Evolutionary conservation across 2,329 filamentous ascomycete species (phyloP).

Genomic region (Penicillium sp.): DNA sequence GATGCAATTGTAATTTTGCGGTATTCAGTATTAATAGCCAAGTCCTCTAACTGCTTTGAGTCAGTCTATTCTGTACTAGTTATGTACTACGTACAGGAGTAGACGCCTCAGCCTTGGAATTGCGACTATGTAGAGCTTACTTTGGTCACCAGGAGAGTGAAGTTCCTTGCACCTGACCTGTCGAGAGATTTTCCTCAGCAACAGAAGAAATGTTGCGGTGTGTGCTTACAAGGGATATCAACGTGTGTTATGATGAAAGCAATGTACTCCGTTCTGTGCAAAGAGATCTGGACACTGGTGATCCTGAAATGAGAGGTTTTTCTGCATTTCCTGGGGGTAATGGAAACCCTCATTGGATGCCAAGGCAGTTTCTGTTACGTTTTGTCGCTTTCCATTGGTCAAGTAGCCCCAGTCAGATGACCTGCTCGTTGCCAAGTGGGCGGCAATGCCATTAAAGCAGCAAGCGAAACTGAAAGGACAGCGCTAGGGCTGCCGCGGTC

Average conservation of each 20-base stretch:
- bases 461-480: slow-evolving; percentile 1
- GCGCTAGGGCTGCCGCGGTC: slow-evolving; percentile 3
- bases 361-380: slow-evolving; percentile 39
- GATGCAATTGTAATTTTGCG: slow-evolving; percentile 6
- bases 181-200: not conserved
- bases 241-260: not conserved
- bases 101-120: too few relatives aligned
- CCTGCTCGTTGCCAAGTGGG: slow-evolving; percentile 9
- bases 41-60: too few relatives aligned
- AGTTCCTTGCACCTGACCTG: slow-evolving; percentile 4
- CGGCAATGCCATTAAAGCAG: slow-evolving; percentile 19
- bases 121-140: too few relatives aligned
- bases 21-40: not conserved
- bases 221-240: slow-evolving; percentile 4
- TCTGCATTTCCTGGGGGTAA: slow-evolving; percentile 25
- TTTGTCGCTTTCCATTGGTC: slow-evolving; percentile 22
- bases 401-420: slow-evolving; percentile 33
- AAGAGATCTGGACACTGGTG: slow-evolving; percentile 14
- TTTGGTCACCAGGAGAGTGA: not conserved
- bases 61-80: too few relatives aligned
- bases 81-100: too few relatives aligned
- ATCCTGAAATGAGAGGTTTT: slow-evolving; percentile 17
- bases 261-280: too few relatives aligned
- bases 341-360: slow-evolving; percentile 34
- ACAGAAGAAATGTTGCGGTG: not conserved